These are phyloP conservation scores for Graphium sp. DNA, from an alignment of 2,329 filamentous ascomycete genomes.

Conservation along the genomic window DNA sequence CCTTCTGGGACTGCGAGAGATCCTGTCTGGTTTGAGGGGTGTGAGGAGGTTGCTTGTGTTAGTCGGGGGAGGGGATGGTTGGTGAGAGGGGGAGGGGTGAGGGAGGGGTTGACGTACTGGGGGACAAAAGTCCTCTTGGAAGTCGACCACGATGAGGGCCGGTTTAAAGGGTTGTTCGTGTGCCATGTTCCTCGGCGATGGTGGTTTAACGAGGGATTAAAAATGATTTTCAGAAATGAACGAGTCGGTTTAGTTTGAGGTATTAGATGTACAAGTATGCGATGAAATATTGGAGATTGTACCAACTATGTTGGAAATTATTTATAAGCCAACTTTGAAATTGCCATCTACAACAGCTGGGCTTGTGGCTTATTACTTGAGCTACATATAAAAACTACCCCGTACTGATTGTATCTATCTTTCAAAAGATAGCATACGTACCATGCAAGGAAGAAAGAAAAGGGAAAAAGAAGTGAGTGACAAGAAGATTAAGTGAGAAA, in stretches of 20 bases:
- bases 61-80: constrained; percentile 2
- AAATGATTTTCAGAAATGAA: constrained; percentile 2
- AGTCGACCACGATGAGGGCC: constrained; percentile 58
- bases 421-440: too few relatives aligned
- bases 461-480: not conserved
- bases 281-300: constrained; percentile 1
- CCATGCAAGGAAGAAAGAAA: not conserved
- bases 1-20: constrained; percentile 67
- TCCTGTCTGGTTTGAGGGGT: constrained; percentile 52
- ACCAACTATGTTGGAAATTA: not conserved
- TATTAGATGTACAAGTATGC: not conserved
- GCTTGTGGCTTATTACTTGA: too few relatives aligned
- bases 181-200: not conserved
- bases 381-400: too few relatives aligned
- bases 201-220: not conserved
- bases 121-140: constrained; percentile 91
- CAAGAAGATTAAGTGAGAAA: not conserved
- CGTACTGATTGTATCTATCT: too few relatives aligned
- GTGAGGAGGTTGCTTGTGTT: constrained; percentile 3
- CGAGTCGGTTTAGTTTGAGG: constrained; percentile 1
- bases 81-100: constrained; percentile 2
- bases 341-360: not conserved
- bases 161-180: constrained; percentile 20
- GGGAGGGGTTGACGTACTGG: constrained; percentile 36
- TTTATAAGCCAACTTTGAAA: not conserved